Evolutionary conservation across 176 grass and related monocot species (phyloP).

Genomic region (Coix lacrymajobi): DNA sequence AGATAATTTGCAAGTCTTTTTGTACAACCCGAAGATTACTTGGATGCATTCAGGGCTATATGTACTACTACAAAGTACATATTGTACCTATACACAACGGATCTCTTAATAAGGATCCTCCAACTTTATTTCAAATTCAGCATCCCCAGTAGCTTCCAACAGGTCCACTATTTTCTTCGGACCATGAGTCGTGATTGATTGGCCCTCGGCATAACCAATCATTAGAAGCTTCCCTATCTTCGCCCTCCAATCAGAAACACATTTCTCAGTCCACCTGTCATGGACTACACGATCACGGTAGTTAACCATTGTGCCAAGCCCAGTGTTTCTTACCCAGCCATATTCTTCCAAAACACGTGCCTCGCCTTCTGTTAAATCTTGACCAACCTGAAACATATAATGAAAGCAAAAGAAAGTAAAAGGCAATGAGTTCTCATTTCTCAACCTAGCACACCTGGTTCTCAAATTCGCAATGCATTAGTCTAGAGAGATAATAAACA

Average conservation of each 20-base stretch:
- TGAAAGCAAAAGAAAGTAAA: neutral
- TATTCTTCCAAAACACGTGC: constrained; percentile 59
- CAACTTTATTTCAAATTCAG: constrained; percentile 29
- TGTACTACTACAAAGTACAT: neutral
- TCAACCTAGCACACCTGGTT: neutral
- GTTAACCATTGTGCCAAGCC: constrained; percentile 77
- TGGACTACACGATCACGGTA: constrained; percentile 77
- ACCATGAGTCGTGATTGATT: constrained; percentile 31
- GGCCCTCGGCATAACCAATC: constrained; percentile 51
- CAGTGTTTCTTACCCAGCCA: constrained; percentile 76
- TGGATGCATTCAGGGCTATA: neutral
- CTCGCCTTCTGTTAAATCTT: constrained; percentile 73
- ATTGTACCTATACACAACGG: neutral
- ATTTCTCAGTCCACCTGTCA: constrained; percentile 62
- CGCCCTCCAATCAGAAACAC: constrained; percentile 50
- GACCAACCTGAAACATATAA: constrained; percentile 44
- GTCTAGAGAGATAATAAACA: constrained; percentile 1
- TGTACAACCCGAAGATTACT: constrained; percentile 1
- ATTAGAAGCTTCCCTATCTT: constrained; percentile 85
- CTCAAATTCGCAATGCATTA: neutral
- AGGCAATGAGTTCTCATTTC: neutral
- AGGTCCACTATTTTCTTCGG: constrained; percentile 32
- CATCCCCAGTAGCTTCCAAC: constrained; percentile 5
- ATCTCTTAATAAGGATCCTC: constrained; percentile 32
- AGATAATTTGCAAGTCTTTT: neutral